These are phyloP conservation scores for Puccinia hordei DNA, from an alignment of 1,284 basidiomycete species.

Conservation along the genomic window DNA sequence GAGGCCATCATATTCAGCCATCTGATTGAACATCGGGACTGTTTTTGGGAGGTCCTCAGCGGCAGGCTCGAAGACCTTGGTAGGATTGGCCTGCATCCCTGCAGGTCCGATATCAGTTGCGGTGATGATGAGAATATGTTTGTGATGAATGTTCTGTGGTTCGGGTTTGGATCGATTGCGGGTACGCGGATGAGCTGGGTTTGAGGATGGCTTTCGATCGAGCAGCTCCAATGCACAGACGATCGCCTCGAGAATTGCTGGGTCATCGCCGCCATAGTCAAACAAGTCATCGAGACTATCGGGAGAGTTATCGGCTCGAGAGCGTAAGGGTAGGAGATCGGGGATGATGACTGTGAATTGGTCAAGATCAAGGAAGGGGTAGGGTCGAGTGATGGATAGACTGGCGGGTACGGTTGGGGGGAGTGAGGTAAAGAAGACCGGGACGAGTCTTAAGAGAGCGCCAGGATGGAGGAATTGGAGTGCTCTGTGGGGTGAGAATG, in stretches of 20 bases:
- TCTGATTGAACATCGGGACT: conserved; percentile 16
- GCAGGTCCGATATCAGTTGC: conserved; percentile 34
- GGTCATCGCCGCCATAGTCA: conserved; percentile 31
- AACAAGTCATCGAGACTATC: not conserved
- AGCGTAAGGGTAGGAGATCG: not conserved
- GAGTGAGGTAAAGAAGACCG: conserved; percentile 28
- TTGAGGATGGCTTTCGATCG: conserved; percentile 22
- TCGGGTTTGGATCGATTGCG: not conserved
- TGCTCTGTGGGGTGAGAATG: not conserved
- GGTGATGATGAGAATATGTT: conserved; percentile 46
- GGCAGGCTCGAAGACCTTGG: conserved; percentile 15
- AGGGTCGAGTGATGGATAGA: conserved; percentile 27
- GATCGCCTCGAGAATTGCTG: conserved; percentile 38
- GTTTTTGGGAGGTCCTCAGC: conserved; percentile 28
- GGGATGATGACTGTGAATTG: conserved; percentile 11
- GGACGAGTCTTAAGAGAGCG: conserved; percentile 25
- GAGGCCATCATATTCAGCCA: conserved; percentile 38
- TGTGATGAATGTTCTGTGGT: not conserved
- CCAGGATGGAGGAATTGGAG: conserved; percentile 23
- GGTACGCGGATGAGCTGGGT: not conserved
- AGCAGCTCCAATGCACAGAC: conserved; percentile 41
- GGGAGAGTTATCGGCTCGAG: not conserved
- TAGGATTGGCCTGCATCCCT: not conserved
- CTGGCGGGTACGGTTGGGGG: conserved; percentile 14
- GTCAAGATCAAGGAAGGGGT: conserved; percentile 21